Evolutionary conservation across 2,329 filamentous ascomycete species (phyloP).

Genomic region (Didymella keratinophila): DNA sequence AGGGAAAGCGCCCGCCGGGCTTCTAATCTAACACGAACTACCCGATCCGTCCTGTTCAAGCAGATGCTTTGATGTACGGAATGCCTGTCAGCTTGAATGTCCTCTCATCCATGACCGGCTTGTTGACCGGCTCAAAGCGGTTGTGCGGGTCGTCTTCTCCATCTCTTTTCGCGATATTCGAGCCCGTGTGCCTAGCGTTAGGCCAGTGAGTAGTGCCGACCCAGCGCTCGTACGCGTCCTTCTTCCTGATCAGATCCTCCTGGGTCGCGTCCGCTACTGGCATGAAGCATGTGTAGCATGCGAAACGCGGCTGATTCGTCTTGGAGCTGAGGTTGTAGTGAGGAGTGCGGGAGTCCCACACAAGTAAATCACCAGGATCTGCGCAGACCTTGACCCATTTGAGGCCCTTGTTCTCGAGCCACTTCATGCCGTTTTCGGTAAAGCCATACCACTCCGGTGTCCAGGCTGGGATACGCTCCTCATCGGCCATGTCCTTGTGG

Average conservation of each 20-base stretch:
- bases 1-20: background rate
- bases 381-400: slow-evolving; percentile 18
- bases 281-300: slow-evolving; percentile 50
- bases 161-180: slow-evolving; percentile 43
- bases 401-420: slow-evolving; percentile 53
- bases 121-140: slow-evolving; percentile 51
- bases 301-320: slow-evolving; percentile 40
- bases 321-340: slow-evolving; percentile 38
- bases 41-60: background rate
- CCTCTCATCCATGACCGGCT: slow-evolving; percentile 52
- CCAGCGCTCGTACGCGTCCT: slow-evolving; percentile 41
- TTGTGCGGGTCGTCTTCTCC: slow-evolving; percentile 46
- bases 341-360: background rate
- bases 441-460: slow-evolving; percentile 48
- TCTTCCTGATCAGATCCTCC: slow-evolving; percentile 46
- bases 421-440: slow-evolving; percentile 48
- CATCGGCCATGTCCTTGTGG: slow-evolving; percentile 34
- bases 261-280: slow-evolving; percentile 46
- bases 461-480: slow-evolving; percentile 41
- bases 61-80: slow-evolving; percentile 51
- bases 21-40: no score
- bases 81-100: slow-evolving; percentile 59
- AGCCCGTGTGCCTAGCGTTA: slow-evolving; percentile 46
- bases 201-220: slow-evolving; percentile 49
- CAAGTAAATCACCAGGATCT: background rate